Percentiles rank a stretch among this genome's conserved stretches.
Conservation (phyloP, 2,329 filamentous ascomycete species). For the Coniochaeta pulveracea region DNA sequence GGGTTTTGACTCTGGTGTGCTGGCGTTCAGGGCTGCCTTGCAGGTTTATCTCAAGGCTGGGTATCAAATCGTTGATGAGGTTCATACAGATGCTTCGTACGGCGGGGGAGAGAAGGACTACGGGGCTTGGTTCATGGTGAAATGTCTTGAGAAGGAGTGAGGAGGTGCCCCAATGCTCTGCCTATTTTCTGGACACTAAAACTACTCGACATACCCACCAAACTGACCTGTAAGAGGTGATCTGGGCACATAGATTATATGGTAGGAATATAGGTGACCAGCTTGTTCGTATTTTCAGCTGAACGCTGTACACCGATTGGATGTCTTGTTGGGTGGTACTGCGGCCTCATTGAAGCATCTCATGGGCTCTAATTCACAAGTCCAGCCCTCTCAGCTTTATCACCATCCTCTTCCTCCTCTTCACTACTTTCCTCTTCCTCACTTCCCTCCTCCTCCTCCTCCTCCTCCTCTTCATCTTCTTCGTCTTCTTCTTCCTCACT, state of each 20-base stretch:
- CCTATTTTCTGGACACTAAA: no score
- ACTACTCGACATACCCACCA: no score
- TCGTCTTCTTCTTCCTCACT: conserved; percentile 34
- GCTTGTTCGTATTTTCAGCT: no score
- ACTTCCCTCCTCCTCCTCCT: conserved; percentile 39
- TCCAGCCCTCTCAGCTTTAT: conserved; percentile 3
- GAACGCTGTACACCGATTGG: no score
- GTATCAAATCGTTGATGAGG: conserved; percentile 10
- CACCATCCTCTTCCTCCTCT: conserved; percentile 30
- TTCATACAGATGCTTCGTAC: conserved; percentile 12
- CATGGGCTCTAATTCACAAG: conserved; percentile 4
- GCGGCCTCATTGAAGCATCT: no score
- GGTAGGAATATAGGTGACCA: no score
- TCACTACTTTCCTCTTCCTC: conserved; percentile 35
- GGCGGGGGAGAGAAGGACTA: conserved; percentile 13
- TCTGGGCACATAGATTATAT: no score
- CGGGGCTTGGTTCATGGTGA: conserved; percentile 13
- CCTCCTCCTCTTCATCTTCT: conserved; percentile 38
- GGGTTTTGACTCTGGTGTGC: conserved; percentile 13
- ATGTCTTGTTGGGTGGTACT: no score
- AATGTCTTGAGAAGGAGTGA: no score
- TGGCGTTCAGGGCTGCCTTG: conserved; percentile 10
- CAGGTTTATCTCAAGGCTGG: conserved; percentile 13
- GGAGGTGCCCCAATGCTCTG: no score
- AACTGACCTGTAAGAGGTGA: no score